These are phyloP conservation scores for Phytophthora lateralis DNA, from an alignment of 352 stramenopile genomes.

Conservation along the genomic window DNA sequence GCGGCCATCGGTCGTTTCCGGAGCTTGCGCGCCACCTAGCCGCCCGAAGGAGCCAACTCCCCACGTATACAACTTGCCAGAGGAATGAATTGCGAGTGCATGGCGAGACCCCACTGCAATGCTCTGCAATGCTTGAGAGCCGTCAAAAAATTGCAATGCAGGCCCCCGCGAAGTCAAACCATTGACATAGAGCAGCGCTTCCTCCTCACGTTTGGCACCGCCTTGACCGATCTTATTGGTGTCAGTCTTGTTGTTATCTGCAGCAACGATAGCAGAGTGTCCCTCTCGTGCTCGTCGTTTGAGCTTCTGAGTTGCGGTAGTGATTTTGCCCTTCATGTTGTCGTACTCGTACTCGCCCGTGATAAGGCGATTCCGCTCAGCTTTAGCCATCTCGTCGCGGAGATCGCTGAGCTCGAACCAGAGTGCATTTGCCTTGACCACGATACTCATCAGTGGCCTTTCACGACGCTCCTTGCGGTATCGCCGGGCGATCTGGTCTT, in stretches of 20 bases:
- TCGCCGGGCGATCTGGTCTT: conserved; percentile 57
- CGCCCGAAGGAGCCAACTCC: conserved; percentile 73
- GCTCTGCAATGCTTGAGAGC: conserved; percentile 56
- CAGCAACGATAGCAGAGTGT: conserved; percentile 4
- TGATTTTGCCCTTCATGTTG: conserved; percentile 65
- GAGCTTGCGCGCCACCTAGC: conserved; percentile 45
- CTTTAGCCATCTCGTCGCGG: conserved; percentile 46
- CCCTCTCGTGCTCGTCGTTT: conserved; percentile 68
- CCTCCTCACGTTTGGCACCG: neutral
- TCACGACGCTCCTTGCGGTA: conserved; percentile 62
- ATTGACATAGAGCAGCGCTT: conserved; percentile 44
- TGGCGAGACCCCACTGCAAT: conserved; percentile 75
- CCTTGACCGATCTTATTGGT: neutral
- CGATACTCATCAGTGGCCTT: conserved; percentile 36
- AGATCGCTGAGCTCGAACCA: conserved; percentile 60
- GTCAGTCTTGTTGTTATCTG: conserved; percentile 10
- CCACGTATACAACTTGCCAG: conserved; percentile 72
- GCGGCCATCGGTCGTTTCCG: neutral
- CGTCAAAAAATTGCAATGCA: conserved; percentile 46
- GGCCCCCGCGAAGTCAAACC: conserved; percentile 61
- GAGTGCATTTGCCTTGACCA: conserved; percentile 41
- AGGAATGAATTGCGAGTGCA: conserved; percentile 65
- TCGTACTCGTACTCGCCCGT: conserved; percentile 56
- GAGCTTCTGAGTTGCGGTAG: conserved; percentile 53
- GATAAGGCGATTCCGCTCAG: conserved; percentile 44